Conservation (phyloP, 805 yeast genomes). For the Ogataea ramenticola region DNA sequence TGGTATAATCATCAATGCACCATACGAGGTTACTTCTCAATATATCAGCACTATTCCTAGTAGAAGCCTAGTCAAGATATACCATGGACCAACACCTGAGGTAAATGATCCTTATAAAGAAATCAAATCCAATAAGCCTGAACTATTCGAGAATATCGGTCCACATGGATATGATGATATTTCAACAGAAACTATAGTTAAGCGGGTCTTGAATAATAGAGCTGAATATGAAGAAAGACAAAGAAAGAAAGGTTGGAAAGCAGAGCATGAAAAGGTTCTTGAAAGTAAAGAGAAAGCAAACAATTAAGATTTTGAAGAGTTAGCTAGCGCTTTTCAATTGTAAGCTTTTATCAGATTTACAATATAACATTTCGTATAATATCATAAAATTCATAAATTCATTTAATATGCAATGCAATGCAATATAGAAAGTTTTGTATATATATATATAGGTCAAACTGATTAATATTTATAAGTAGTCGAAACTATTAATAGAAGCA, state of each 20-base stretch:
- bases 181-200: slow-evolving; percentile 63
- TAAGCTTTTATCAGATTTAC: no score
- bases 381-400: no score
- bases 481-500: background rate
- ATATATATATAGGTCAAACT: background rate
- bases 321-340: no score
- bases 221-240: slow-evolving; percentile 81
- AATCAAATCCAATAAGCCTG: slow-evolving; percentile 11
- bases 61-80: slow-evolving; percentile 30
- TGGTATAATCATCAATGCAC: slow-evolving; percentile 68
- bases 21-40: slow-evolving; percentile 37
- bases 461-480: background rate
- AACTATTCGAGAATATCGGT: slow-evolving; percentile 34
- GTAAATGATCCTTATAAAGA: slow-evolving; percentile 25
- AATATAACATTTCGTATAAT: no score
- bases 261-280: slow-evolving; percentile 38
- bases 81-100: slow-evolving; percentile 52
- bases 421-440: background rate
- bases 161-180: slow-evolving; percentile 57
- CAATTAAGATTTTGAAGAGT: no score
- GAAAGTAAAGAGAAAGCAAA: slow-evolving; percentile 13
- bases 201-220: slow-evolving; percentile 63
- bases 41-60: slow-evolving; percentile 35
- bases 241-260: slow-evolving; percentile 76
- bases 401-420: no score